Evolutionary conservation across 306 rosid genomes (phyloP).

Genomic region (Lathyrus sativus): DNA sequence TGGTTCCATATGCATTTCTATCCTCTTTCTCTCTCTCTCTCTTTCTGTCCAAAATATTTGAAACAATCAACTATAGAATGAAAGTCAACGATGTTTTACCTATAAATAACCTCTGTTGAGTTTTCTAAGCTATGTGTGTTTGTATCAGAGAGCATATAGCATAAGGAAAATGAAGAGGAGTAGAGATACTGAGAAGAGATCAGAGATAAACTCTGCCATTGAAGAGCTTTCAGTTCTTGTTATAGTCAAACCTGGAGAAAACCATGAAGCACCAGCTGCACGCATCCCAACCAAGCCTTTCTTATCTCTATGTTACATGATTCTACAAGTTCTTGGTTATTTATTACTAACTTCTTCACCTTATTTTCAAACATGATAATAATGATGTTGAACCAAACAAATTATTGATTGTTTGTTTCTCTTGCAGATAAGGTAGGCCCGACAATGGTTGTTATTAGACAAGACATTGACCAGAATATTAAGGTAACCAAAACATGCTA

Average conservation of each 20-base stretch:
- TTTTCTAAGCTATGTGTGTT: slow-evolving; percentile 20
- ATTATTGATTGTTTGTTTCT: slow-evolving; percentile 7
- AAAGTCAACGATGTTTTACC: slow-evolving; percentile 36
- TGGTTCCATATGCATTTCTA: not conserved
- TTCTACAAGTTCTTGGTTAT: slow-evolving; percentile 86
- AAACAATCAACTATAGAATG: slow-evolving; percentile 9
- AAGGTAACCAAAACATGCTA: slow-evolving; percentile 47
- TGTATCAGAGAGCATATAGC: slow-evolving; percentile 3
- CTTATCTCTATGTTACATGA: slow-evolving; percentile 60
- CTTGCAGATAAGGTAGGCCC: slow-evolving; percentile 95
- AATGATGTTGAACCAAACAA: slow-evolving; percentile 16
- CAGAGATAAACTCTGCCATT: slow-evolving; percentile 72
- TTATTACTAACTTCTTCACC: slow-evolving; percentile 31
- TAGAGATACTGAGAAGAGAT: slow-evolving; percentile 55
- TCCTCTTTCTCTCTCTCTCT: not conserved
- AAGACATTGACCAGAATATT: slow-evolving; percentile 81
- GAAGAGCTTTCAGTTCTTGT: slow-evolving; percentile 59
- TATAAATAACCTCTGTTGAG: slow-evolving; percentile 20
- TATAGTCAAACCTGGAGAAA: slow-evolving; percentile 44
- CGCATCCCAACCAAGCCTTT: slow-evolving; percentile 73
- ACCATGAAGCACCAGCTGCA: slow-evolving; percentile 37
- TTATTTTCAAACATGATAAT: slow-evolving; percentile 37
- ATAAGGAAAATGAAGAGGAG: slow-evolving; percentile 49
- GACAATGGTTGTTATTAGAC: slow-evolving; percentile 85
- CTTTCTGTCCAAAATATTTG: slow-evolving; percentile 22